Evolutionary conservation across 2,329 filamentous ascomycete genomes (phyloP), one percentile per base, ranked within the genome.

Genomic region (Spiromastix sp.): DNA sequence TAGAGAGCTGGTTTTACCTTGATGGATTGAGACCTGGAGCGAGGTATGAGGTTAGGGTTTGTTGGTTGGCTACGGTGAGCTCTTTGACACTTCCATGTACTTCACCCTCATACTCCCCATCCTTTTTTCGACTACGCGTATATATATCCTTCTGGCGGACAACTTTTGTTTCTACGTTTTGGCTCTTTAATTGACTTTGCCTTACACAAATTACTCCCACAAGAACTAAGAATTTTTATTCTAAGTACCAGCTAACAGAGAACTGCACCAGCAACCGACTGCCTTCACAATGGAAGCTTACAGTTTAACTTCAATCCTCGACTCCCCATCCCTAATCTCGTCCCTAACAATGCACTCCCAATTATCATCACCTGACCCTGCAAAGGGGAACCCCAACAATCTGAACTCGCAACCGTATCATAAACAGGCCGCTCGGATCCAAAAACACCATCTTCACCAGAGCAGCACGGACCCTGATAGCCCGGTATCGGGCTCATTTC

Each of bases 51-150:
- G 72, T 93, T 32, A 78, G 91, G 36, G 70, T 95, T 40, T 96
- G 89, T 63, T 98, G 89, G 87, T 71, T 85, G 41, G 91, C 91
- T 26, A 91, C 81, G 41, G 89, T 94, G 71, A 61, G 82, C 70
- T 20, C 28, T 31, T 24, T 11, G 17, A 18, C 17, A 21, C 18
- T 12, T 12, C 2, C 22, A 12, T 9, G 21, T 20, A 12, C 22
- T 10, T 25, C 22, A 25, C 10, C 22, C 12, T 10, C 12, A 7
- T 0, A 11, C 4, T 4, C 18, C 25, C 34, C 15, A 24, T 18
- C 12, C 32, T 5, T 17, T 17, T 10, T 4, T 9, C 24, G 12
- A 19, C 8, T n/a, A 29, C 15, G 12, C 8, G 7, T n/a, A 19
- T 6, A 29, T 17, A 16, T 24, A 27, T 16, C 19, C 9, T 10